phyloP scores from a whole-genome alignment of 768 basidiomycete species.

The Boletus rubescentipes region DNA sequence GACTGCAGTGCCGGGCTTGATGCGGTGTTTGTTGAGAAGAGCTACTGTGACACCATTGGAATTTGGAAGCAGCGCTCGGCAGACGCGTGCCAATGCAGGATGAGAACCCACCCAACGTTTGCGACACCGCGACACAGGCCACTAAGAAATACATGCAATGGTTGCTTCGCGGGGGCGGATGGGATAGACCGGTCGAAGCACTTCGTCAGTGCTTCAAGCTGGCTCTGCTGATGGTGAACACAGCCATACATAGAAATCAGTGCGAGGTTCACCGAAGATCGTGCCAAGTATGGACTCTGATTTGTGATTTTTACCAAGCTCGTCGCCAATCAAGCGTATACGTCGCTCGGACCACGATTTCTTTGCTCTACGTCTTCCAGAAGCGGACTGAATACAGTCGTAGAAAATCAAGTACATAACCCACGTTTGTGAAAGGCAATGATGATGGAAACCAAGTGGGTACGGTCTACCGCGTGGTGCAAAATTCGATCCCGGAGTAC shows the following conservation, averaged over 20 bases:
- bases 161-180: too few species aligned
- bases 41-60: background rate
- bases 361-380: background rate
- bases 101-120: too few species aligned
- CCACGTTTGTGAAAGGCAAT: background rate
- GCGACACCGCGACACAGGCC: background rate
- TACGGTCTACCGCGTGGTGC: background rate
- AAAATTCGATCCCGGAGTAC: background rate
- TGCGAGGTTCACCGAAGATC: background rate
- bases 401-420: background rate
- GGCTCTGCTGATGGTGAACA: background rate
- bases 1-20: too few species aligned
- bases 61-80: background rate
- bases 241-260: background rate
- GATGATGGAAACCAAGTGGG: conserved; percentile 1
- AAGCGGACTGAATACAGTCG: background rate
- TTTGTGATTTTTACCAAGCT: background rate
- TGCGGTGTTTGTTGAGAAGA: background rate
- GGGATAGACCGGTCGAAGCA: background rate
- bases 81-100: too few species aligned
- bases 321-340: too few species aligned
- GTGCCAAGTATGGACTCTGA: background rate
- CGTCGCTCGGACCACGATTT: too few species aligned
- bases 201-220: too few species aligned
- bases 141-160: background rate